A percentile compares a stretch with the other conserved stretches of the same genome.
Conservation (phyloP, 495 filamentous ascomycete species). For the Aspergillus sclerotioniger region DNA sequence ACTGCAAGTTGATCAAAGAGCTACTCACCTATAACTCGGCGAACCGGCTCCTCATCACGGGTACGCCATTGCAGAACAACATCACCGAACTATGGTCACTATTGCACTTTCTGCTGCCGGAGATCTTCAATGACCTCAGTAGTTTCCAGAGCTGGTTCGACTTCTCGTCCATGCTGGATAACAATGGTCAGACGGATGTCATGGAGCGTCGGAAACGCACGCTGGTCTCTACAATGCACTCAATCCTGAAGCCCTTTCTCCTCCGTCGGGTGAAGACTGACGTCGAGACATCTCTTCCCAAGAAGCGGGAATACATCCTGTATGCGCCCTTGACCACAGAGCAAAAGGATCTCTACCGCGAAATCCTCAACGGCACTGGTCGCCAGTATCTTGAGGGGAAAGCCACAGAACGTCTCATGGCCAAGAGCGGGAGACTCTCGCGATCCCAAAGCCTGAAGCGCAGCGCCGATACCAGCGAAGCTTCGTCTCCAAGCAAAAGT, state of each 20-base stretch:
- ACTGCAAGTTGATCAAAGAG: slow-evolving; percentile 86
- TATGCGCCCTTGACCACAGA: slow-evolving; percentile 85
- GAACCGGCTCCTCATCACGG: slow-evolving; percentile 88
- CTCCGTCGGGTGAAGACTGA: slow-evolving; percentile 88
- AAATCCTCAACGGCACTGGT: slow-evolving; percentile 75
- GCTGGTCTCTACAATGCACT: slow-evolving; percentile 83
- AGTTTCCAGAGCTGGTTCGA: slow-evolving; percentile 96
- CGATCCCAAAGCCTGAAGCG: slow-evolving; percentile 53
- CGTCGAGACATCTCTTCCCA: slow-evolving; percentile 84
- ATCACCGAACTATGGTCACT: slow-evolving; percentile 93
- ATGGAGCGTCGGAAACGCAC: slow-evolving; percentile 64
- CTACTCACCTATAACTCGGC: slow-evolving; percentile 84
- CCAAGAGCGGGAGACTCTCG: slow-evolving; percentile 31
- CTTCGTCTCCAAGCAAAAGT: slow-evolving; percentile 60
- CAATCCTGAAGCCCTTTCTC: slow-evolving; percentile 88
- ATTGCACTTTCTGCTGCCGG: slow-evolving; percentile 87
- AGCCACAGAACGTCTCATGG: slow-evolving; percentile 63
- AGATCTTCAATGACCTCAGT: slow-evolving; percentile 85
- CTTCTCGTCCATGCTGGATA: slow-evolving; percentile 82
- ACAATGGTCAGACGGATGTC: slow-evolving; percentile 60
- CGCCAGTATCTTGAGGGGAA: slow-evolving; percentile 81
- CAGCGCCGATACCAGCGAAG: slow-evolving; percentile 42
- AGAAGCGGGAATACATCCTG: slow-evolving; percentile 93
- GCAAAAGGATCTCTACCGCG: slow-evolving; percentile 88
- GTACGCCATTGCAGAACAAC: slow-evolving; percentile 95